Percentiles rank a stretch among this genome's conserved stretches.
Evolutionary conservation across 805 yeast genomes (phyloP).

Genomic region (Tanozyma kutaoensis): DNA sequence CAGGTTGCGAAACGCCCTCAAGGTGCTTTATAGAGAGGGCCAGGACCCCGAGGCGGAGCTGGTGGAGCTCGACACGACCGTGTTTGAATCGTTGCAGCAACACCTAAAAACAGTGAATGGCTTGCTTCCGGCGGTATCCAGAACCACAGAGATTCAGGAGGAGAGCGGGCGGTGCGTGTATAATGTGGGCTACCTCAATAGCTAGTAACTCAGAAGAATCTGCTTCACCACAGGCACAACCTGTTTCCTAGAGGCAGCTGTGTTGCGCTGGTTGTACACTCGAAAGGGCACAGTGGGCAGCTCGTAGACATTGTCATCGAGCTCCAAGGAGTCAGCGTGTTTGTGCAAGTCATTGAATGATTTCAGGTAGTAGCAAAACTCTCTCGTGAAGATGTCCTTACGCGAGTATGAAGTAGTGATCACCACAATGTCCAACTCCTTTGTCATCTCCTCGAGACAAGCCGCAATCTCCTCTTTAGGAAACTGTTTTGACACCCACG

Average conservation of each 20-base stretch:
- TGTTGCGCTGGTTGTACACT: conserved; percentile 33
- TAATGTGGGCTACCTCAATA: not conserved
- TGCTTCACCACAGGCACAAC: conserved; percentile 54
- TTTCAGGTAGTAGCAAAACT: conserved; percentile 15
- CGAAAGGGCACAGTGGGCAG: conserved; percentile 4
- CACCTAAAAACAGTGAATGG: conserved; percentile 2
- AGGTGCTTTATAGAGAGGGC: conserved; percentile 11
- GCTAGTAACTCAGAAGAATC: conserved; percentile 9
- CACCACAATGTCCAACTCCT: conserved; percentile 15
- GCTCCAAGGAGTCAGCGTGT: conserved; percentile 10
- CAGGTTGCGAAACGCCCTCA: conserved; percentile 11
- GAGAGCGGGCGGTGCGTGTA: not conserved
- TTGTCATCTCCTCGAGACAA: conserved; percentile 9
- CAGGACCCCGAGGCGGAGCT: conserved; percentile 4
- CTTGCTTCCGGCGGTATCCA: conserved; percentile 2
- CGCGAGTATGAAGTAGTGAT: conserved; percentile 27
- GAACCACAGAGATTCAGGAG: conserved; percentile 1
- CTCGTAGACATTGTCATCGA: conserved; percentile 12
- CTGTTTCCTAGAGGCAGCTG: conserved; percentile 68
- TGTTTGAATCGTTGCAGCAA: conserved; percentile 2
- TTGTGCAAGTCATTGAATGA: conserved; percentile 9
- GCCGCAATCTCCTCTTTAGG: conserved; percentile 9
- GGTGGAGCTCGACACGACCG: conserved; percentile 3
- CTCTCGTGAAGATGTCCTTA: conserved; percentile 20
- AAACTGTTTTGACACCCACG: conserved; percentile 31